phyloP scores from a whole-genome alignment of 2,329 filamentous ascomycete genomes.

The Paracoccidioides lutzii region DNA sequence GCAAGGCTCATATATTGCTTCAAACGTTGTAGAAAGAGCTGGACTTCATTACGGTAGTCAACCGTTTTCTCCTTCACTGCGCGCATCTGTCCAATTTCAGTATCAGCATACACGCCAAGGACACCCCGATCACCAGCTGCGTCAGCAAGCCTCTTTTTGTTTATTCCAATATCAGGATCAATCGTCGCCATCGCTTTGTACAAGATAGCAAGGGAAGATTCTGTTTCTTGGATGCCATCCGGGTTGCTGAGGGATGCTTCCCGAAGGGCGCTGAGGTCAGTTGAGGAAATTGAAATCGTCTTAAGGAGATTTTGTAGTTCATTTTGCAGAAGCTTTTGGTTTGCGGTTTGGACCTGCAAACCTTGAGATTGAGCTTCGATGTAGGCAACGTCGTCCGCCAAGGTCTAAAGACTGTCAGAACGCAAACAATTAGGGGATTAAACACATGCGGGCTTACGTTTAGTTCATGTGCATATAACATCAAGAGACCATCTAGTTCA shows the following conservation, averaged over 20 bases:
- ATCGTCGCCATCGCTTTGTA: constrained; percentile 93
- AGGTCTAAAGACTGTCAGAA: constrained; percentile 46
- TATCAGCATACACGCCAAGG: constrained; percentile 53
- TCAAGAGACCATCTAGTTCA: constrained; percentile 85
- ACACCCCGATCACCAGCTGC: constrained; percentile 26
- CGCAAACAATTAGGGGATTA: neutral
- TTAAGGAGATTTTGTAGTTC: constrained; percentile 82
- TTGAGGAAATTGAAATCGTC: constrained; percentile 73
- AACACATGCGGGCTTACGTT: constrained; percentile 51
- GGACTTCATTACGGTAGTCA: constrained; percentile 66
- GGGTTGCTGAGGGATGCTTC: constrained; percentile 59
- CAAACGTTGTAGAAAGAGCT: constrained; percentile 63
- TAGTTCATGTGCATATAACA: constrained; percentile 86
- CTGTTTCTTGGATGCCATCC: constrained; percentile 62
- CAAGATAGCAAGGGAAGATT: constrained; percentile 61
- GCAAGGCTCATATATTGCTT: constrained; percentile 70
- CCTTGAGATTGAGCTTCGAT: constrained; percentile 97
- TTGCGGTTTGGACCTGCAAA: constrained; percentile 90
- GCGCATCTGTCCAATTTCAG: constrained; percentile 70
- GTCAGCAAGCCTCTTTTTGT: constrained; percentile 37
- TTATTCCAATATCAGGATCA: constrained; percentile 60
- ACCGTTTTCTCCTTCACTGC: constrained; percentile 91
- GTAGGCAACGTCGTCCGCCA: constrained; percentile 90
- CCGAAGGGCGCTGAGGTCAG: constrained; percentile 61
- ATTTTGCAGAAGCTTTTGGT: constrained; percentile 83